Evolutionary conservation across 148 eudicot species (phyloP), one percentile per base, ranked within the genome.

Genomic region (Tetragonia tetragonoides): DNA sequence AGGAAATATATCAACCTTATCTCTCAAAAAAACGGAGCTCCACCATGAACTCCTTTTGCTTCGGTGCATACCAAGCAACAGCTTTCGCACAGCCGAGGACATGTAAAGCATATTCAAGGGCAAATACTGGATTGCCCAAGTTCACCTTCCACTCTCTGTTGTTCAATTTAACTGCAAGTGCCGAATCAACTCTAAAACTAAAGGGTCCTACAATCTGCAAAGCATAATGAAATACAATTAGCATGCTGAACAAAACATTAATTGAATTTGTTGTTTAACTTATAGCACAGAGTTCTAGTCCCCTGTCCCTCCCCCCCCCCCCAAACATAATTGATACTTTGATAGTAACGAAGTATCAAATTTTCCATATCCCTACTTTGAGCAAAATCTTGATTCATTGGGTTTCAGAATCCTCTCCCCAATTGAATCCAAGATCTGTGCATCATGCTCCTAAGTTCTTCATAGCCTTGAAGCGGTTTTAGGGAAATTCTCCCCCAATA

Each of bases 141-240:
- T 72, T 82, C n/a, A 87, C 42, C 74, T 76, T 81, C 84, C 90
- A 86, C 16, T 83, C 82, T 60, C 51, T 69, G 49, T 83, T 83
- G 75, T 84, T 83, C 82, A 86, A 75, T 82, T 90, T 80, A 28
- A 94, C 66, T 46, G 83, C 78, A 72, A 94, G 77, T 53, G 83
- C 85, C 23, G 95, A 88, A 84, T 94, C 98, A 20, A 88, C 85
- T 78, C 97, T 90, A 65, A 94, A 86, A 72, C 92, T 94, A 83
- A 92, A 88, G 51, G 98, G 98, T 80, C 98, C 97, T 40, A 70
- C 92, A 53, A 94, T 87, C 98, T 94, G 95, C 90, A 87, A 38
- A 20, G 21, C 68, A 10, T 8, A 38, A 61, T 4, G 57, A 4
- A 11, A 68, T 49, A 6, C 42, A 74, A 40, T 80, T 47, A 74